Base-by-base conservation (phyloP, 1,284 basidiomycete species). In the Afroboletus lepidellus region DNA sequence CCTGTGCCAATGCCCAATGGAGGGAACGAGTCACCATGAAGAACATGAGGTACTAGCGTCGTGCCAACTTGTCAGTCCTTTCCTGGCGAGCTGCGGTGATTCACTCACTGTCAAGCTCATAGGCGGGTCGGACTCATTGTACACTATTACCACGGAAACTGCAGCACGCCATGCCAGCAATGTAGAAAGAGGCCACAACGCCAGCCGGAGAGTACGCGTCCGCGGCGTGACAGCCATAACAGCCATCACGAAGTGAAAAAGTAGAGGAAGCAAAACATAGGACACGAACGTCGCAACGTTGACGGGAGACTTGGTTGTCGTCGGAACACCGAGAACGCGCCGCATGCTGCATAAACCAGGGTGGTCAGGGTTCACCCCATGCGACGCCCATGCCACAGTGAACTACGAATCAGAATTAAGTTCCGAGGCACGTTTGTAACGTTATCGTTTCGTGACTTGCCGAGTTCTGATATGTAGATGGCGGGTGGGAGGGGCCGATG, bases 201-300 rank as follows among this genome's bases (percentile, higher is more conserved):
- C 74, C 25, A 78, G 48, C 30, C 79, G 75, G 30, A 76, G 56
- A 11, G 59, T 34, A 29, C 69, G 69, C 0, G 80, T 82, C 15
- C 64, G 61, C 0, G 77, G 76, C 5, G 72, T 58, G 20, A 78
- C 62, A 1, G 76, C 75, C 44, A 83, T 71, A n/a, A 77, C 58
- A 13, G 81, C 80, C 32, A 73, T 73, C 8, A 61, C 56, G 65
- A 77, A 76, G 63, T 79, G 79, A 51, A 70, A 67, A 15, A 76
- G 27, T 3, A 77, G 25, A 5, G 74, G 67, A 13, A 75, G 76
- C 7, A 75, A 53, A 46, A 78, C 44, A 53, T 71, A 55, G 6
- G 33, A 57, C 24, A 23, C 21, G 20, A 57, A 33, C 5, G 54
- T 27, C 24, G 34, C n/a, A 11, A n/a, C 3, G 15, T 16, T 33